Base-by-base conservation (phyloP, 148 eudicot genomes). In the Fagopyrum tataricum region DNA sequence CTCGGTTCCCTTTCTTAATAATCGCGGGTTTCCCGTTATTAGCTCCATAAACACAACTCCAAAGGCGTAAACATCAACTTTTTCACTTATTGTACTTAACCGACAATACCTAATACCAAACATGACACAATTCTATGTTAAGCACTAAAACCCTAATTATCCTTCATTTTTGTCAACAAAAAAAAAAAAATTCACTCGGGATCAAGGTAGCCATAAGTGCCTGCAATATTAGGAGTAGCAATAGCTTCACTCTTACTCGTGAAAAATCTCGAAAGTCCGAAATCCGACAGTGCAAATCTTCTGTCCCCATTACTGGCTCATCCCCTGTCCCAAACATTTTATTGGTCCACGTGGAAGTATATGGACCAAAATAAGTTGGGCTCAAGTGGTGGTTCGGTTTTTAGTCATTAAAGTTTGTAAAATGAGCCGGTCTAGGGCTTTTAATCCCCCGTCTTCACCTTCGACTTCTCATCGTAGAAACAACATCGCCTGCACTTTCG, bases 191-290 rank as follows among this genome's bases (percentile, higher is more conserved):
- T 85, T 80, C 76, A 82, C 88, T 85, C 82, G 18, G 84, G 85
- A 80, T 82, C 88, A 47, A 78, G 62, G 73, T 85, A 85, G 1
- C 88, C 88, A 13, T 69, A 73, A 5, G 88, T 82, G 8, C 82
- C 83, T 0, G 76, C 70, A 24, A 85, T 82, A 12, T 75, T 72
- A 47, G 83, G 80, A 23, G 52, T 73, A 24, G 80, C 69, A 75
- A 59, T 41, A 41, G 82, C 59, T 3, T 72, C 71, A 53, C 55
- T 39, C 61, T 82, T 82, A 0, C 42, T 67, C 0, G 82, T 80
- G 37, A 80, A 78, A 46, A 76, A 75, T 47, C 75, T 82, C 6
- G 85, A 85, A 41, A 82, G 78, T 0, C 85, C 85, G 24, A 85
- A 85, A 78, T 82, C n/a, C n/a, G n/a, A n/a, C n/a, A n/a, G n/a